phyloP scores from a whole-genome alignment of 768 basidiomycete genomes.

The Boletellus sp. region DNA sequence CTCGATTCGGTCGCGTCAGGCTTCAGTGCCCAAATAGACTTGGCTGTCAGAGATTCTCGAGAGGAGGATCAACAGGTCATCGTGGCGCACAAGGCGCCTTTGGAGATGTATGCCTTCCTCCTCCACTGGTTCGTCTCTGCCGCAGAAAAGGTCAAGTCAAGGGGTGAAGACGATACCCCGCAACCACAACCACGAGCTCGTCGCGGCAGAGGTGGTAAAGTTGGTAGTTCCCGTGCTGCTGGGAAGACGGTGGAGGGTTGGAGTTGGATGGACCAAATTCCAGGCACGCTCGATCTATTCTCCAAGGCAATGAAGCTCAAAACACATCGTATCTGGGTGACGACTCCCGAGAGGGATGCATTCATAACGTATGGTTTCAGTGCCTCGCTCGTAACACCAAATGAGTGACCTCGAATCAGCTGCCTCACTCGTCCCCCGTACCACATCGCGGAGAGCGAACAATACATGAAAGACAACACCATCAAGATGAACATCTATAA shows the following conservation, averaged over 20 bases:
- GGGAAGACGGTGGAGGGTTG: conserved; percentile 49
- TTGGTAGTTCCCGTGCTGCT: conserved; percentile 37
- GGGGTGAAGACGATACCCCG: conserved; percentile 45
- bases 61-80: conserved; percentile 61
- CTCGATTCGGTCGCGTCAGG: conserved; percentile 84
- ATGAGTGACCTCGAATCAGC: conserved; percentile 36
- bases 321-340: conserved; percentile 86
- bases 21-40: conserved; percentile 68
- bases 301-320: conserved; percentile 63
- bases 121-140: conserved; percentile 86
- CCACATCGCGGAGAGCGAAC: conserved; percentile 79
- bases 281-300: conserved; percentile 63
- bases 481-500: conserved; percentile 80
- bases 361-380: conserved; percentile 59
- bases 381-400: neutral
- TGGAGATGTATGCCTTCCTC: conserved; percentile 92
- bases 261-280: conserved; percentile 79
- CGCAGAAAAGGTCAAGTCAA: conserved; percentile 70
- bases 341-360: conserved; percentile 77
- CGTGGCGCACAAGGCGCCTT: conserved; percentile 60
- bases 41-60: conserved; percentile 64
- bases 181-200: conserved; percentile 45
- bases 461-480: conserved; percentile 75
- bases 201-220: conserved; percentile 60
- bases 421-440: conserved; percentile 89